Base-by-base conservation (phyloP, 345 rosid genomes). In the Dipteronia sinensis region DNA sequence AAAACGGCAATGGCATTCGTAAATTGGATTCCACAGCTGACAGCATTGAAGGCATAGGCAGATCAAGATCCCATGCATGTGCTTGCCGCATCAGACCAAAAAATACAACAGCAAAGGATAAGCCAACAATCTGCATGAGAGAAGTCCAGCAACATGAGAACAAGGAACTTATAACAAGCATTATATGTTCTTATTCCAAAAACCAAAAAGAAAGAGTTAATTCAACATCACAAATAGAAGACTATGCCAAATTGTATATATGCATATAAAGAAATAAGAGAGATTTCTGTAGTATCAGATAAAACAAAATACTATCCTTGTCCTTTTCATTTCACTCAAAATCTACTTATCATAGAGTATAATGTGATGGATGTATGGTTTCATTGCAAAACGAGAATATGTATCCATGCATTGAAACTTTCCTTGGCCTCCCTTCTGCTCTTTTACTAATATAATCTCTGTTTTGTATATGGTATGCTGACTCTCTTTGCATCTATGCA, bases 61-160 rank as follows among this genome's bases (percentile, higher is more conserved):
- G 78, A 81, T 84, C 84, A 72, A 81, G 81, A 84, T 92, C 91
- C 95, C 93, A 88, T 46, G 90, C 89, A 84, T 78, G 83, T 70
- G 90, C 91, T 89, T 96, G 99, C 65, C 85, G 88, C 98, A 92
- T 96, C 76, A 94, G 86, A 77, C 94, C 91, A 55, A 87, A 96
- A 79, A 94, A 86, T 81, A 91, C 67, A 78, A 85, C 90, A 58
- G 94, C 93, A 65, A 89, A 27, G 49, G 87, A 83, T 75, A 87
- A 84, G 71, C 90, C 90, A 83, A 82, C 85, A 38, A 90, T 91
- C 97, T 84, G 97, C 90, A 91, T 49, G 44, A 80, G 56, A 77
- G 59, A 76, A 77, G 12, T 56, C 38, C 49, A 76, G 77, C 42
- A 68, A 61, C 69, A 59, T 49, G 44, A 72, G 66, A 65, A 58